Evolutionary conservation across 164 flowering plant species (phyloP), one percentile per base, ranked within the genome.

Genomic region (Annona squamosa): DNA sequence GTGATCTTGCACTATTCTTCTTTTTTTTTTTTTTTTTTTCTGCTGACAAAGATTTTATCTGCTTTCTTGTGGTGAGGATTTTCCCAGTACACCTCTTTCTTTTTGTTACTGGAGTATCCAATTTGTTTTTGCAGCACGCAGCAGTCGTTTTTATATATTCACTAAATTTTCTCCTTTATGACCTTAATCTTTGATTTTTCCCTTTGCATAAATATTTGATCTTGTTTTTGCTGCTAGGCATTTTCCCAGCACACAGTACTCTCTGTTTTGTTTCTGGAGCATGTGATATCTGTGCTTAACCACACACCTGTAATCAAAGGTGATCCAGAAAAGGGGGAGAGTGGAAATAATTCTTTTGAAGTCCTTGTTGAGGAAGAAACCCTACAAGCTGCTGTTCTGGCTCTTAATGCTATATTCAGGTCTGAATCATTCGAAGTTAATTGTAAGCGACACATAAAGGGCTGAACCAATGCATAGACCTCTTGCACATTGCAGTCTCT

Each of bases 401-500:
- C 97, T 74, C 87, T 95, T 63, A 87, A 98, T 77, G 97, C 97
- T 41, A 87, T 91, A 66, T 93, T 95, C 85, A 93, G 97, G 99
- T 93, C 26, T 75, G 52, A 41, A 3, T 59, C 46, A 4, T 65
- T 59, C 45, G 19, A 37, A 64, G 4, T 77, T 7, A 48, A 44
- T 52, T 26, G 37, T 26, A 26, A 26, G 37, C 37, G 37, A 26
- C 5, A 17, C 61, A 6, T n/a, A 52, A 52, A 52, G 37, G 37
- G 37, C 37, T 26, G 37, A 26, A 1, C 37, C 37, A 26, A 26
- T 26, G 37, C 37, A 26, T 26, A 26, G 37, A 26, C 37, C 37
- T 26, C 37, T 26, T 26, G 37, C 37, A 26, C 37, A 26, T 26
- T 26, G 37, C 37, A 26, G 37, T 0, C 37, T 26, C 1, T 26